Evolutionary conservation across 2,329 filamentous ascomycete genomes (phyloP).

Genomic region (Rhynchosporium graminicola): DNA sequence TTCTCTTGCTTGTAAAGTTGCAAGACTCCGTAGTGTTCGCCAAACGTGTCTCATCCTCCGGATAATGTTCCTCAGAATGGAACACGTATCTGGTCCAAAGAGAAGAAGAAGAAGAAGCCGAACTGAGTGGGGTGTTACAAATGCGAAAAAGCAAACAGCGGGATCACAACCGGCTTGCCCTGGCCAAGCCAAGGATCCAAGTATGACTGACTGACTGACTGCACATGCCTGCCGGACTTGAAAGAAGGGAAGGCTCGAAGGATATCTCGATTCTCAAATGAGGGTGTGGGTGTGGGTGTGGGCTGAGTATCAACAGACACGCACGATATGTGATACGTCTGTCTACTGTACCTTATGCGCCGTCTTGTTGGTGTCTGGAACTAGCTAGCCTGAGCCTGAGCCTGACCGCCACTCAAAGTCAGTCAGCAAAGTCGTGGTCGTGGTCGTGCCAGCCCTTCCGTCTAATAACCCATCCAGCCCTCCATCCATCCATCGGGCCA

Average conservation of each 20-base stretch:
- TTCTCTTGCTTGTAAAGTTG: not conserved
- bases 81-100: not conserved
- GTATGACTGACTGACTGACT: not conserved
- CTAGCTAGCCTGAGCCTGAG: not conserved
- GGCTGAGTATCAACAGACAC: not conserved
- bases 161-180: not conserved
- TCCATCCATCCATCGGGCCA: not conserved
- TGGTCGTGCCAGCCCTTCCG: not conserved
- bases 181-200: not conserved
- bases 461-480: not conserved
- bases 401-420: conserved; percentile 16
- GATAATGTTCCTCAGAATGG: no score
- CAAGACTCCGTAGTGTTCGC: no score
- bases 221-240: not conserved
- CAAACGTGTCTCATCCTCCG: no score
- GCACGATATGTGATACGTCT: conserved; percentile 12
- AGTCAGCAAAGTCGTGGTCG: not conserved
- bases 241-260: not conserved
- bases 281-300: not conserved
- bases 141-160: not conserved
- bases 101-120: not conserved
- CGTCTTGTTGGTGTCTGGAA: no score
- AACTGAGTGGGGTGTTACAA: no score
- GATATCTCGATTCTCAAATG: not conserved
- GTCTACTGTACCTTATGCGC: not conserved